Percentiles rank a stretch among this genome's conserved stretches.
Conservation (phyloP, 2,329 filamentous ascomycete species). For the Cytospora chrysosperma region DNA sequence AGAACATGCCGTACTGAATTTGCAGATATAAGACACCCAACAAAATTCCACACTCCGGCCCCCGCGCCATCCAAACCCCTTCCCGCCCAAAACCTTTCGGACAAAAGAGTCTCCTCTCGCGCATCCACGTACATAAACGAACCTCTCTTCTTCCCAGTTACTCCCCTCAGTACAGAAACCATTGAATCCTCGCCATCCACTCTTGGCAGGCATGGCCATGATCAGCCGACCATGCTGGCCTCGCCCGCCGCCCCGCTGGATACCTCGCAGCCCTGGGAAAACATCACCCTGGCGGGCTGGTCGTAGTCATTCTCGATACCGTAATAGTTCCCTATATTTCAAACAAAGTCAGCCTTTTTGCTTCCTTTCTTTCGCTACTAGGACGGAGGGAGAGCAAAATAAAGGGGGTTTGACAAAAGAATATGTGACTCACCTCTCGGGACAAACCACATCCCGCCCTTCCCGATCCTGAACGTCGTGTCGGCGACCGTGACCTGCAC, state of each 20-base stretch:
- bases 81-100: neutral
- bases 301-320: slow-evolving; percentile 81
- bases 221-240: slow-evolving; percentile 23
- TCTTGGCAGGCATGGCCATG: neutral
- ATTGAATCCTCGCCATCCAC: neutral
- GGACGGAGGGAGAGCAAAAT: no score
- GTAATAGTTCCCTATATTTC: slow-evolving; percentile 78
- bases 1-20: neutral
- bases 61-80: no score
- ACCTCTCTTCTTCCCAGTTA: neutral
- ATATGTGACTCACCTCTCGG: slow-evolving; percentile 77
- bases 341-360: slow-evolving; percentile 1
- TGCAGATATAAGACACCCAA: neutral
- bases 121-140: neutral
- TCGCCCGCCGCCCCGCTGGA: slow-evolving; percentile 31
- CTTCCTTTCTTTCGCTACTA: no score
- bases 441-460: slow-evolving; percentile 90
- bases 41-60: no score
- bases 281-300: slow-evolving; percentile 77
- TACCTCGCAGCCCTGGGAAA: slow-evolving; percentile 79
- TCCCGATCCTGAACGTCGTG: slow-evolving; percentile 76
- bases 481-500: slow-evolving; percentile 78
- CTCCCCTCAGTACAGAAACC: neutral
- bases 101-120: no score
- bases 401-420: no score